A percentile compares a stretch with the other conserved stretches of the same genome.
These are phyloP conservation scores for Leccinum fallax DNA, from an alignment of 1,284 basidiomycete genomes.

Conservation along the genomic window DNA sequence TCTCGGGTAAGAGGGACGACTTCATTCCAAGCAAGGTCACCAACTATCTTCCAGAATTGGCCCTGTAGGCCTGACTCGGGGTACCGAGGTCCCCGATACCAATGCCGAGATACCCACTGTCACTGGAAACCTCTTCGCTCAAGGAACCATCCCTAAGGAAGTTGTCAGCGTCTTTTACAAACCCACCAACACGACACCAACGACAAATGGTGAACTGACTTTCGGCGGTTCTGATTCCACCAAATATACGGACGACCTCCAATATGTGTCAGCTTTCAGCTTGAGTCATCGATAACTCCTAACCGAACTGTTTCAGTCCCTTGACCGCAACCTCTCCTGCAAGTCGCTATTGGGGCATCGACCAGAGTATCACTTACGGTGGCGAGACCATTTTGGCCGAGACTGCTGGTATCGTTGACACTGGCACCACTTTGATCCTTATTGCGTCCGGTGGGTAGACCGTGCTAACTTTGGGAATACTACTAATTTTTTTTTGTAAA, in stretches of 20 bases:
- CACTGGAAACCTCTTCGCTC: constrained; percentile 38
- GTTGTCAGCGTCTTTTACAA: constrained; percentile 44
- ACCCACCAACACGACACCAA: constrained; percentile 9
- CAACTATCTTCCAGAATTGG: constrained; percentile 44
- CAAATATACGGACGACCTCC: constrained; percentile 49
- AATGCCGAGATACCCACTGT: constrained; percentile 35
- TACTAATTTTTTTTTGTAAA: not conserved
- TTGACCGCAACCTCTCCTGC: constrained; percentile 52
- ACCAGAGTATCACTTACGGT: constrained; percentile 59
- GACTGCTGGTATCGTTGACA: constrained; percentile 67
- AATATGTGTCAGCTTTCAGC: constrained; percentile 42
- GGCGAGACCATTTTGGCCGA: constrained; percentile 44
- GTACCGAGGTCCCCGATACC: constrained; percentile 20
- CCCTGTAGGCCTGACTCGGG: constrained; percentile 32
- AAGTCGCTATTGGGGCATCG: constrained; percentile 61
- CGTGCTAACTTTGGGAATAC: not conserved
- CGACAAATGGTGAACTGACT: constrained; percentile 45
- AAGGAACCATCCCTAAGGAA: constrained; percentile 33
- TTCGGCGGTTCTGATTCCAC: constrained; percentile 52
- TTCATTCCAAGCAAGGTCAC: constrained; percentile 19
- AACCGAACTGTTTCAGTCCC: constrained; percentile 36
- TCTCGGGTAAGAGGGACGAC: constrained; percentile 24
- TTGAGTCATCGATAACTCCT: not conserved
- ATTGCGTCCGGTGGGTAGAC: constrained; percentile 37
- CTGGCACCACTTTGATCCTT: constrained; percentile 44